Evolutionary conservation across 352 stramenopile species (phyloP).

Genomic region (Aphanomyces invadans): DNA sequence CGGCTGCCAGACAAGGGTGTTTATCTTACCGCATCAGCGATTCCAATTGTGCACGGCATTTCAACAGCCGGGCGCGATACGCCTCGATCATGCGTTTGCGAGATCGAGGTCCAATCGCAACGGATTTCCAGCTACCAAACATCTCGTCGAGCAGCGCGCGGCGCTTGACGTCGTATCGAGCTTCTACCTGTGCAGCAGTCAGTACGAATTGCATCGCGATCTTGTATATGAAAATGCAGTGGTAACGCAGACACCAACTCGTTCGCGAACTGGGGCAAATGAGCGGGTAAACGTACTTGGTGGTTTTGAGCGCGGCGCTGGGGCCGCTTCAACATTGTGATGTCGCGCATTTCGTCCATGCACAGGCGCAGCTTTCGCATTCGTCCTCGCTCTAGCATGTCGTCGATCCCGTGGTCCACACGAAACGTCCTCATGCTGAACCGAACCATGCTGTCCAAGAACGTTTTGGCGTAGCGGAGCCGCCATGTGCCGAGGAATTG

Average conservation of each 20-base stretch:
- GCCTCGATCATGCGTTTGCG: constrained; percentile 43
- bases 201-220: too few species aligned
- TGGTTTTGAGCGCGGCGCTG: constrained; percentile 33
- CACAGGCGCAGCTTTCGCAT: constrained; percentile 37
- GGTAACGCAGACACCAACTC: too few species aligned
- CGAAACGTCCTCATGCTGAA: constrained; percentile 63
- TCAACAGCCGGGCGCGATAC: constrained; percentile 38
- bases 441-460: constrained; percentile 44
- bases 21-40: constrained; percentile 33
- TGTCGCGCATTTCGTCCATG: constrained; percentile 55
- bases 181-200: constrained; percentile 43
- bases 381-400: constrained; percentile 38
- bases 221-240: too few species aligned
- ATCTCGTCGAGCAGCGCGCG: constrained; percentile 33
- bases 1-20: too few species aligned
- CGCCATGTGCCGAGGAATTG: constrained; percentile 47
- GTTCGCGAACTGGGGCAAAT: too few species aligned
- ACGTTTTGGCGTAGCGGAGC: constrained; percentile 33
- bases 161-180: constrained; percentile 43
- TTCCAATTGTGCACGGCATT: constrained; percentile 48
- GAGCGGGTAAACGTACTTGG: constrained; percentile 26
- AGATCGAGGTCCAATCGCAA: constrained; percentile 48
- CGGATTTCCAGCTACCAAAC: constrained; percentile 43
- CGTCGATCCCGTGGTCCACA: constrained; percentile 40
- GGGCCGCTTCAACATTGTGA: constrained; percentile 60